Base-by-base conservation (phyloP, 2,329 filamentous ascomycete species). In the Cercospora sesami region DNA sequence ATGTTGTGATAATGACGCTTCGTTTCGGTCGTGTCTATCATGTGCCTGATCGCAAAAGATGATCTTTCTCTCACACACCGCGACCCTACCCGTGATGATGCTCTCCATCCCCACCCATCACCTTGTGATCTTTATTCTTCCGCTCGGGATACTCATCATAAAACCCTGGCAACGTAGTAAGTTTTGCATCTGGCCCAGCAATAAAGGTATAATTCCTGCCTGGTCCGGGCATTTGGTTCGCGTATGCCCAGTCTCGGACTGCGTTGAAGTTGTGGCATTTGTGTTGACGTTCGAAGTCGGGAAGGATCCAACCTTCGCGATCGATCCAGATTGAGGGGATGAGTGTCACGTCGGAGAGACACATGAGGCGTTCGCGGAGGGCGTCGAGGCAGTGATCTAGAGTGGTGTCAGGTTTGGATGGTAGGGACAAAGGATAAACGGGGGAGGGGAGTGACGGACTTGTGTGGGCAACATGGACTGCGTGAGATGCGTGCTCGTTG, bases 351-450 rank as follows among this genome's bases (percentile, higher is more conserved):
- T 65, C 63, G 0, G 63, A 51, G 21, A 45, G 51, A 5, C 63
- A 65, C 30, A 58, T 42, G 3, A 65, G 5, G 10, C 63, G 63
- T 31, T 65, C 36, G 18, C 63, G 63, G 36, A 65, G 36, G 18
- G 63, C 53, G 18, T 65, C 63, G 23, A 65, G 26, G 26, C 63
- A 65, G 26, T 65, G 63, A 36, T 65, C 33, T 65, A n/a, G 51
- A 57, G 7, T 3, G 28, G 4, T 45, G 51, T 64, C 9, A 64
- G 62, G 62, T 30, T 28, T 45, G 31, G 31, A 33, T 33, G 31
- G 31, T n/a, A 10, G 23, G 12, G 12, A 57, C 12, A 18, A 28
- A 9, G 53, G 9, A 10, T 26, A 7, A 31, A 16, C 1, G 30
- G 31, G 31, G 31, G 31, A 33, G 31, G 31, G 10, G 8, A 33